phyloP scores from a whole-genome alignment of 2,329 filamentous ascomycete species.

The Sphaerulina populicola region DNA sequence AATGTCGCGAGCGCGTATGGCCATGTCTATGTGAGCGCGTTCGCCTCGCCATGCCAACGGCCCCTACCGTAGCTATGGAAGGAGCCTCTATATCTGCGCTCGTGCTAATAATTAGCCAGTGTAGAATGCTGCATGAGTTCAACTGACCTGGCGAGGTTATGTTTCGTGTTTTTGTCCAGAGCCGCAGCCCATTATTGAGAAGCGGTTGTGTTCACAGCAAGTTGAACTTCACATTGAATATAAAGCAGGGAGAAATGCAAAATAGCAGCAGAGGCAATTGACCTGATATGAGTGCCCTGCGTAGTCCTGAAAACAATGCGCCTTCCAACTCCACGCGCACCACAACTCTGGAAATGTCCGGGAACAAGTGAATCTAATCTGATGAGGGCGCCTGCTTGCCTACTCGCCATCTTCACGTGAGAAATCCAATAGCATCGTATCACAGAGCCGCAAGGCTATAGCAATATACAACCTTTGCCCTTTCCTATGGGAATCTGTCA shows the following conservation, averaged over 20 bases:
- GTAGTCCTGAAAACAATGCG: slow-evolving; percentile 16
- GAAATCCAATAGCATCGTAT: slow-evolving; percentile 1
- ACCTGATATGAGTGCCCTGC: slow-evolving; percentile 18
- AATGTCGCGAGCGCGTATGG: too few species aligned
- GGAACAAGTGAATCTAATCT: slow-evolving; percentile 12
- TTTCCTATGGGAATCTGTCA: slow-evolving; percentile 19
- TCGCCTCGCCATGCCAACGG: too few species aligned
- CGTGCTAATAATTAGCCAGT: too few species aligned
- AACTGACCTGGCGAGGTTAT: neutral
- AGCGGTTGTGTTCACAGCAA: too few species aligned
- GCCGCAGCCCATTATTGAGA: neutral
- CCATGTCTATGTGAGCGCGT: too few species aligned
- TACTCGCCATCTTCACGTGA: slow-evolving; percentile 1
- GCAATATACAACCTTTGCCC: slow-evolving; percentile 31
- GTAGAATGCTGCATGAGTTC: too few species aligned
- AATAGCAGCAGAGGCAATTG: neutral
- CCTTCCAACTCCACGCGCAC: slow-evolving; percentile 17
- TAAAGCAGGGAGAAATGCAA: neutral
- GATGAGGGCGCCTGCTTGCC: slow-evolving; percentile 13
- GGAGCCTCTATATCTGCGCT: too few species aligned
- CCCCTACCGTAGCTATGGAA: too few species aligned
- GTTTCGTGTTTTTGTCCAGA: neutral
- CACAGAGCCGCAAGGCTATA: slow-evolving; percentile 17
- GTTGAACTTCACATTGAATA: too few species aligned
- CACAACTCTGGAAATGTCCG: slow-evolving; percentile 16